phyloP scores from a whole-genome alignment of 441 rosid species.

The Euphorbia celastroides region DNA sequence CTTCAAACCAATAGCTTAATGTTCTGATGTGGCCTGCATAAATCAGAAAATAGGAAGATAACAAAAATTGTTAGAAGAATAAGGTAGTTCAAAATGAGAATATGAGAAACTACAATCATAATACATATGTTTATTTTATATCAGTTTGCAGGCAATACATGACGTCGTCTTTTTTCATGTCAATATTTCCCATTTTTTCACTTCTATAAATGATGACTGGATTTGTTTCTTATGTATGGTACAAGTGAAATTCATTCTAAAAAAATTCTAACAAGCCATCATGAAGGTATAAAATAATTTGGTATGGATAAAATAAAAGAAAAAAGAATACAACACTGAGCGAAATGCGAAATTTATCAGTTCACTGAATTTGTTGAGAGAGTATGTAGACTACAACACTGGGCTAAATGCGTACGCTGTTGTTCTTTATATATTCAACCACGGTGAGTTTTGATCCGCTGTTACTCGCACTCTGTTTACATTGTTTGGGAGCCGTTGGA shows the following conservation, averaged over 20 bases:
- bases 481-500: too few relatives aligned
- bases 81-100: not conserved
- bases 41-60: conserved; percentile 12
- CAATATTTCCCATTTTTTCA: not conserved
- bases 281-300: too few relatives aligned
- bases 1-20: conserved; percentile 90
- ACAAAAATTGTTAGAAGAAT: conserved; percentile 13
- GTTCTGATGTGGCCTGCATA: conserved; percentile 69
- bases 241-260: not conserved
- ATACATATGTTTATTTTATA: not conserved
- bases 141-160: not conserved
- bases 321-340: too few relatives aligned
- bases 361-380: too few relatives aligned
- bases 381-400: too few relatives aligned
- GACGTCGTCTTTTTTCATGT: not conserved
- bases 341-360: too few relatives aligned
- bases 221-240: not conserved
- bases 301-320: too few relatives aligned
- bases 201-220: not conserved
- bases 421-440: too few relatives aligned
- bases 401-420: too few relatives aligned
- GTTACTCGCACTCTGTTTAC: too few relatives aligned
- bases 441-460: too few relatives aligned
- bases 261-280: not conserved
- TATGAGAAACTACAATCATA: not conserved